Evolutionary conservation across 176 grass and related monocot genomes (phyloP).

Genomic region (Zea luxurians): DNA sequence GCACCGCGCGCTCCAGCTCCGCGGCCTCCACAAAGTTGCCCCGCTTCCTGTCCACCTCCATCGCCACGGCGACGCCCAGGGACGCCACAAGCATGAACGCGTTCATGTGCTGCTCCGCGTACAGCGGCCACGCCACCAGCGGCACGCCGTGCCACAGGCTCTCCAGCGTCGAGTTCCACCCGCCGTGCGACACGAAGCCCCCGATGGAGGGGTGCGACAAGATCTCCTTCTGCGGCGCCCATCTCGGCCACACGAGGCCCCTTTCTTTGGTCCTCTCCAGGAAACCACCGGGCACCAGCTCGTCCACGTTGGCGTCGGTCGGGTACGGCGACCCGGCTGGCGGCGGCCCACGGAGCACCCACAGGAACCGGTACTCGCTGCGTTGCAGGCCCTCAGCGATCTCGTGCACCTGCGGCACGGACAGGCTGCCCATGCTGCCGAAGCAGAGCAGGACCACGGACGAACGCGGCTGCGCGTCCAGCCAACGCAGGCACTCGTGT

Average conservation of each 20-base stretch:
- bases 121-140: slow-evolving; percentile 45
- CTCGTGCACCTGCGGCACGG: slow-evolving; percentile 16
- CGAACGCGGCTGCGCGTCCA: slow-evolving; percentile 37
- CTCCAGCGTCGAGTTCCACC: slow-evolving; percentile 67
- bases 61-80: slow-evolving; percentile 32
- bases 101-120: slow-evolving; percentile 70
- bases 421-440: slow-evolving; percentile 37
- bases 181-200: slow-evolving; percentile 67
- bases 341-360: slow-evolving; percentile 32
- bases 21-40: slow-evolving; percentile 34
- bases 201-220: slow-evolving; percentile 37
- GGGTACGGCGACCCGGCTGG: not conserved
- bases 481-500: slow-evolving; percentile 48
- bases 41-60: slow-evolving; percentile 25
- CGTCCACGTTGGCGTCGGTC: not conserved
- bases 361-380: slow-evolving; percentile 45
- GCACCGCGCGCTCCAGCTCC: slow-evolving; percentile 48
- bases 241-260: slow-evolving; percentile 36
- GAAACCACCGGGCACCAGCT: slow-evolving; percentile 46
- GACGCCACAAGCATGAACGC: slow-evolving; percentile 35
- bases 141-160: slow-evolving; percentile 55
- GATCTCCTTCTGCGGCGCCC: slow-evolving; percentile 50
- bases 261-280: slow-evolving; percentile 29
- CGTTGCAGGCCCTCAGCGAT: slow-evolving; percentile 44
- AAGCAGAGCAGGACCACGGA: slow-evolving; percentile 51